A percentile compares a stretch with the other conserved stretches of the same genome.
phyloP scores from a whole-genome alignment of 345 rosid genomes.

The Brassica napus region DNA sequence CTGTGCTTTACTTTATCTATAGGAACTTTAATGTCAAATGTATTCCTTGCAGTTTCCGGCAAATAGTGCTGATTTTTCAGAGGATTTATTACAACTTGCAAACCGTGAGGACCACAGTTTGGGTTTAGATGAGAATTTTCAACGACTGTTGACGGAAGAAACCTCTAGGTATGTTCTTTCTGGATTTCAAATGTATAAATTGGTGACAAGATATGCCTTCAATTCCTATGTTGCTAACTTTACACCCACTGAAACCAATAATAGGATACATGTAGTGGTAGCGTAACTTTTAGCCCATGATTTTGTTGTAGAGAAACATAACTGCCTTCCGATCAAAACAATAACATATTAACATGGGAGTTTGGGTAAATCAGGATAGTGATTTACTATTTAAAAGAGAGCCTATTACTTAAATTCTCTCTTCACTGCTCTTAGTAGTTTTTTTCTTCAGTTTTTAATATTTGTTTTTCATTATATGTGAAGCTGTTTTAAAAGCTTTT shows the following conservation, averaged over 20 bases:
- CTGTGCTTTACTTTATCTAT: not conserved
- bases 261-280: conserved; percentile 9
- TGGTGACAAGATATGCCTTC: conserved; percentile 3
- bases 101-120: conserved; percentile 57
- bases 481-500: conserved; percentile 11
- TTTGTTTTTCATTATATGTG: conserved; percentile 5
- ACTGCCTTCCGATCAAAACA: conserved; percentile 12
- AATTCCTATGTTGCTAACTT: conserved; percentile 12
- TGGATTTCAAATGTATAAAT: conserved; percentile 9
- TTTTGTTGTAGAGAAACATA: conserved; percentile 16
- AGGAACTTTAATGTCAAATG: conserved; percentile 20
- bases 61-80: conserved; percentile 50
- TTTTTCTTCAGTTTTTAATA: not conserved
- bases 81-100: conserved; percentile 59
- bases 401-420: conserved; percentile 5
- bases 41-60: conserved; percentile 80
- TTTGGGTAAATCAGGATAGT: conserved; percentile 16
- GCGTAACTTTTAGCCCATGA: conserved; percentile 15
- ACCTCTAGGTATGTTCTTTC: conserved; percentile 56
- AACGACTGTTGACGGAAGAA: conserved; percentile 57
- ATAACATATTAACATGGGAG: not conserved
- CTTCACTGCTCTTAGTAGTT: conserved; percentile 19
- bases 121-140: conserved; percentile 58
- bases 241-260: conserved; percentile 12
- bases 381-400: conserved; percentile 2